Conservation (phyloP, 306 rosid species). For the Cicer arietinum region DNA sequence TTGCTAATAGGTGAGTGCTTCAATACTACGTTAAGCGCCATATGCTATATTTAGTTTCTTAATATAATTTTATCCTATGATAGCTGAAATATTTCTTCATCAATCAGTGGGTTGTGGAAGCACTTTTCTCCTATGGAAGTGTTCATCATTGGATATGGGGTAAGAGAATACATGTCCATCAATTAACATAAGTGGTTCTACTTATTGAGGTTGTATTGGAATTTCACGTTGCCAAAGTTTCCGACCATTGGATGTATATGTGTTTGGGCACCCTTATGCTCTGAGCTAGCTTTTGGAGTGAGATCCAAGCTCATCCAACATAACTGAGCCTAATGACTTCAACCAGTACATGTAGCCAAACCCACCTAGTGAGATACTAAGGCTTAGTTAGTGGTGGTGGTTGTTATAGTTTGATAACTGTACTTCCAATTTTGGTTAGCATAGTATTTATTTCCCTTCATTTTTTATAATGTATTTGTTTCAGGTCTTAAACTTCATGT, state of each 20-base stretch:
- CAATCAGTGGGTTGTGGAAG: constrained; percentile 75
- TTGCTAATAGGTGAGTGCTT: constrained; percentile 76
- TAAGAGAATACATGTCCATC: constrained; percentile 55
- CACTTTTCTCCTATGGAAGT: constrained; percentile 77
- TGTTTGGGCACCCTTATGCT: no score
- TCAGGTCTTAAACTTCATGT: constrained; percentile 93
- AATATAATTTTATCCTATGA: constrained; percentile 37
- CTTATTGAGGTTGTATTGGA: no score
- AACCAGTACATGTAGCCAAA: constrained; percentile 4
- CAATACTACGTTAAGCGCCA: constrained; percentile 27
- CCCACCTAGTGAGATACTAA: constrained; percentile 28
- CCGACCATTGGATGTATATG: no score
- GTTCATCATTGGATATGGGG: constrained; percentile 95
- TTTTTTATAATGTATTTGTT: constrained; percentile 43
- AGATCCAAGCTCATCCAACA: no score
- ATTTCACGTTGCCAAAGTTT: no score
- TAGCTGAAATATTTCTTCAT: constrained; percentile 46
- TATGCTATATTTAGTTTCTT: constrained; percentile 7
- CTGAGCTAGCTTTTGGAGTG: no score
- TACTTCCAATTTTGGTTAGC: constrained; percentile 29
- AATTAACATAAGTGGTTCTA: constrained; percentile 28
- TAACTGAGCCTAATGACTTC: constrained; percentile 1
- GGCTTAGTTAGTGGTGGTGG: constrained; percentile 8
- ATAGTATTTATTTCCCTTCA: constrained; percentile 4
- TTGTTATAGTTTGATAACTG: constrained; percentile 14